Conservation (phyloP, 192 early-diverging fungal genomes). For the Umbelopsis ramanniana region DNA sequence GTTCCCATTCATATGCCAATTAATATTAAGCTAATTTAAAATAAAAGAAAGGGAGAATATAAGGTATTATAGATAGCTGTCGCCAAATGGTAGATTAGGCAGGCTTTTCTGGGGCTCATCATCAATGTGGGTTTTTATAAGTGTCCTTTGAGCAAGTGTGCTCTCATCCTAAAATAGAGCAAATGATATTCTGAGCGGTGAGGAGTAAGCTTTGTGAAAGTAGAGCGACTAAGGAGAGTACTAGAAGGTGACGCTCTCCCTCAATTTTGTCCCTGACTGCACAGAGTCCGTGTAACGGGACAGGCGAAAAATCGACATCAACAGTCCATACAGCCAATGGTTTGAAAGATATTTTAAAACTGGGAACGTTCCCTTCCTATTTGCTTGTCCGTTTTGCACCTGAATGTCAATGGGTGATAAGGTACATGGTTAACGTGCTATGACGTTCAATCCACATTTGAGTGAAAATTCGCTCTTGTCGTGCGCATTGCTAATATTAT, state of each 20-base stretch:
- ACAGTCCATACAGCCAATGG: no score
- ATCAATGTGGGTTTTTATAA: background rate
- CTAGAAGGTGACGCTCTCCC: background rate
- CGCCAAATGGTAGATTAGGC: background rate
- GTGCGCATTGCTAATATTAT: no score
- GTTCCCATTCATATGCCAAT: slow-evolving; percentile 19
- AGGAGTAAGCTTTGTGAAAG: slow-evolving; percentile 11
- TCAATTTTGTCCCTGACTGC: background rate
- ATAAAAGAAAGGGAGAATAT: background rate
- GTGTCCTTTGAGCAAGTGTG: background rate
- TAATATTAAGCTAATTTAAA: background rate
- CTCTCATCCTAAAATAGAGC: slow-evolving; percentile 20
- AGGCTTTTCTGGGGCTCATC: background rate
- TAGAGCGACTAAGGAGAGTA: background rate
- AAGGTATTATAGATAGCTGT: background rate
- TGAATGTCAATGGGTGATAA: no score
- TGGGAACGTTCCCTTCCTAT: no score
- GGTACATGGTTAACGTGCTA: no score
- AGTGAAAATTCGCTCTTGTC: no score
- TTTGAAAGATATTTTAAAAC: no score
- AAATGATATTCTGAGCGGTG: slow-evolving; percentile 7
- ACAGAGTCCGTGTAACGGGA: background rate
- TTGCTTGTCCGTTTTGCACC: no score
- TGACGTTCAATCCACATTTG: no score
- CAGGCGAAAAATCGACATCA: no score